Evolutionary conservation across 192 early-diverging fungal species (phyloP), one percentile per base, ranked within the genome.

Genomic region (Oehlia diaphana): DNA sequence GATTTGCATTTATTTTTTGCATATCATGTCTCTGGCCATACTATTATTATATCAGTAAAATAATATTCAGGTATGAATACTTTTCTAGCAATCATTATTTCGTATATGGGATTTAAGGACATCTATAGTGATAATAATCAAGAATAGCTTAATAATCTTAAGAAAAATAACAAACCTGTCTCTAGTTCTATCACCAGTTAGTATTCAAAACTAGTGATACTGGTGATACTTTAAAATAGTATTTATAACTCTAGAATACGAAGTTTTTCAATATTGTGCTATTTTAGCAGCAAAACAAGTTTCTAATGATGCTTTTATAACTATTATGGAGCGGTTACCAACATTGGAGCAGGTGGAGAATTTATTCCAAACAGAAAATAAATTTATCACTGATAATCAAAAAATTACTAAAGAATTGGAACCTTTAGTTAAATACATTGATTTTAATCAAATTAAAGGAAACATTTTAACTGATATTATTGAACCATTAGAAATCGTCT

Each of bases 161-260:
- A n/a, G n/a, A n/a, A n/a, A n/a, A n/a, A n/a, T n/a, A n/a, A n/a
- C n/a, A n/a, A n/a, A n/a, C n/a, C n/a, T n/a, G n/a, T n/a, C n/a
- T n/a, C n/a, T n/a, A n/a, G n/a, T n/a, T n/a, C n/a, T n/a, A n/a
- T n/a, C n/a, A n/a, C n/a, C n/a, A n/a, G n/a, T n/a, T n/a, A n/a
- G n/a, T n/a, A n/a, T n/a, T n/a, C n/a, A n/a, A n/a, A n/a, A n/a
- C n/a, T n/a, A n/a, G n/a, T n/a, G n/a, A n/a, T n/a, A n/a, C n/a
- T n/a, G n/a, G n/a, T n/a, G n/a, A n/a, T n/a, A n/a, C n/a, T n/a
- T n/a, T n/a, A n/a, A n/a, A n/a, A n/a, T n/a, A n/a, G n/a, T n/a
- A n/a, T n/a, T n/a, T n/a, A n/a, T 23, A 14, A 76, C 74, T 21
- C 35, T 35, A 9, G 74, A 76, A 63, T 76, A 76, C 26, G 53